Evolutionary conservation across 2,329 filamentous ascomycete genomes (phyloP).

Genomic region (Davidsoniella neocaledoniae): DNA sequence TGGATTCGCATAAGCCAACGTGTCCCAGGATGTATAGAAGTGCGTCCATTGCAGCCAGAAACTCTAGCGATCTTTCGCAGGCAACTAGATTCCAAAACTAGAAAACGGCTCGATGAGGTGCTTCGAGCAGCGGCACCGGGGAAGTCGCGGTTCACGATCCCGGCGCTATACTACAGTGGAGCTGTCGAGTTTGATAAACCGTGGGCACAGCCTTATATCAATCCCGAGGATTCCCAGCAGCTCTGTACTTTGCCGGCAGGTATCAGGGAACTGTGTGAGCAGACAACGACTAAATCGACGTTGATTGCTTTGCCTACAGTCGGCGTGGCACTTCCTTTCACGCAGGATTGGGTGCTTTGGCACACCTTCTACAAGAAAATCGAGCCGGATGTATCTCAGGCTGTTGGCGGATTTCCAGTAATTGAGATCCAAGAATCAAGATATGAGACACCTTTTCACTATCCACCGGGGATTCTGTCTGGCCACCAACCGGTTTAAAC

Average conservation of each 20-base stretch:
- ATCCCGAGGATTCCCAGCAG: neutral
- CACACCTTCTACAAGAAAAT: too few relatives aligned
- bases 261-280: conserved; percentile 11
- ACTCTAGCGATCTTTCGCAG: conserved; percentile 32
- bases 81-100: conserved; percentile 20
- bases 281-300: neutral
- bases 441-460: too few relatives aligned
- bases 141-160: conserved; percentile 38
- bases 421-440: too few relatives aligned
- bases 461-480: too few relatives aligned
- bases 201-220: too few relatives aligned
- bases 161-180: conserved; percentile 31
- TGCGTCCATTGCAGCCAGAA: conserved; percentile 29
- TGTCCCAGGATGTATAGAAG: conserved; percentile 24
- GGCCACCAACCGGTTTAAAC: too few relatives aligned
- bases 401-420: too few relatives aligned
- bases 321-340: too few relatives aligned
- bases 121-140: conserved; percentile 35
- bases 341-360: too few relatives aligned
- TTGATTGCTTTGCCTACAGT: neutral
- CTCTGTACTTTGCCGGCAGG: neutral
- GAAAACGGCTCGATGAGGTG: conserved; percentile 23
- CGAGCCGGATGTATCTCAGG: too few relatives aligned
- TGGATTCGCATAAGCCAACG: conserved; percentile 37
- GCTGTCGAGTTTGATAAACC: neutral